Evolutionary conservation across 352 stramenopile species (phyloP).

Genomic region (Globisporangium uncinulatum): DNA sequence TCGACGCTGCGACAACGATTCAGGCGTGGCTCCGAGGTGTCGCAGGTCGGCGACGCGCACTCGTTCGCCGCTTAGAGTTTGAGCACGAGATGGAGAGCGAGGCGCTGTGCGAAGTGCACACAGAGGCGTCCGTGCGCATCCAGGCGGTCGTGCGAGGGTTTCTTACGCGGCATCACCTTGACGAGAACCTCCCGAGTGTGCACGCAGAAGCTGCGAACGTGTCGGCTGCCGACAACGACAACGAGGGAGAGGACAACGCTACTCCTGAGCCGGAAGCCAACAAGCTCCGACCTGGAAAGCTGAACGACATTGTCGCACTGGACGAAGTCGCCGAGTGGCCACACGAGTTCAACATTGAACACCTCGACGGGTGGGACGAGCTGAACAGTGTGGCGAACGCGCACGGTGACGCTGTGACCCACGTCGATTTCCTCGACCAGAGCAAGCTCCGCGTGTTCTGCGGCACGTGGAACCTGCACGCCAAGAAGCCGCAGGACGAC

Average conservation of each 20-base stretch:
- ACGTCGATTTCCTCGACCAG: slow-evolving; percentile 30
- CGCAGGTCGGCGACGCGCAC: slow-evolving; percentile 2
- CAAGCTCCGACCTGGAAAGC: too few relatives aligned
- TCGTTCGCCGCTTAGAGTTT: slow-evolving; percentile 3
- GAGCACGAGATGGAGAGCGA: slow-evolving; percentile 12
- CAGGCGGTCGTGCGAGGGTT: slow-evolving; percentile 9
- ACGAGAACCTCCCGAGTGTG: background rate
- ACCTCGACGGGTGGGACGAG: slow-evolving; percentile 42
- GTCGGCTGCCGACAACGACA: background rate
- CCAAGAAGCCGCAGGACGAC: slow-evolving; percentile 56
- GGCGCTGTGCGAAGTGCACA: slow-evolving; percentile 7
- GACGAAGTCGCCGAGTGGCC: slow-evolving; percentile 30
- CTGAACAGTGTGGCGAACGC: slow-evolving; percentile 24
- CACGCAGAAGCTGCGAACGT: background rate
- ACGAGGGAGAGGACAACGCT: background rate
- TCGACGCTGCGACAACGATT: slow-evolving; percentile 3
- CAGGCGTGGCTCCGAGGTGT: slow-evolving; percentile 10
- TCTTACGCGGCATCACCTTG: slow-evolving; percentile 3
- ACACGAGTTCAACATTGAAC: slow-evolving; percentile 44
- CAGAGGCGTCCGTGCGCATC: slow-evolving; percentile 10
- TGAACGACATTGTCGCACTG: too few relatives aligned
- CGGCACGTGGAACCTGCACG: slow-evolving; percentile 85
- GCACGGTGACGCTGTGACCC: slow-evolving; percentile 24
- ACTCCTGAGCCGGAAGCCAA: too few relatives aligned
- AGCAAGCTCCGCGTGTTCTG: slow-evolving; percentile 67